phyloP scores from a whole-genome alignment of 2,329 filamentous ascomycete genomes.

The Beauveria bassiana region DNA sequence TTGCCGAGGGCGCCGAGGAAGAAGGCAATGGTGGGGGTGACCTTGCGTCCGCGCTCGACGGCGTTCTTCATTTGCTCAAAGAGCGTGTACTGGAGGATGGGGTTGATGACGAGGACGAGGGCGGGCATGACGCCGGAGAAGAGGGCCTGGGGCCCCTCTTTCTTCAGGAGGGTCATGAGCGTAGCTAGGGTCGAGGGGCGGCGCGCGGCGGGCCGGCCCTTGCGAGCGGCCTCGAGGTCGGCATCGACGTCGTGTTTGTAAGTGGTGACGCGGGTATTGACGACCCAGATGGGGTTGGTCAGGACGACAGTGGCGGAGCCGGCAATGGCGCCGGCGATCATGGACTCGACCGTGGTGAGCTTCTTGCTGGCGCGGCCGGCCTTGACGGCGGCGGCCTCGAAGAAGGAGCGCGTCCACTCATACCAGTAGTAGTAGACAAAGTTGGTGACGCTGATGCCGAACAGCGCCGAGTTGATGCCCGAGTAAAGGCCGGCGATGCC shows the following conservation, averaged over 20 bases:
- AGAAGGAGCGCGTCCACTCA: slow-evolving; percentile 87
- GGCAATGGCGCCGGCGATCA: slow-evolving; percentile 90
- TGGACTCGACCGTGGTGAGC: slow-evolving; percentile 85
- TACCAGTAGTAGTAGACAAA: slow-evolving; percentile 99
- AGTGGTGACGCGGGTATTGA: slow-evolving; percentile 97
- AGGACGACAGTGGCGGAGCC: slow-evolving; percentile 90
- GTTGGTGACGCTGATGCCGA: slow-evolving; percentile 97
- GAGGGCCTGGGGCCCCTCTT: slow-evolving; percentile 77
- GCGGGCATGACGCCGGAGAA: slow-evolving; percentile 92
- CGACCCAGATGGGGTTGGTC: slow-evolving; percentile 98
- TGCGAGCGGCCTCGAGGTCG: slow-evolving; percentile 29
- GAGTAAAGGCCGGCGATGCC: slow-evolving; percentile 84
- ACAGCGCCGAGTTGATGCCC: slow-evolving; percentile 86
- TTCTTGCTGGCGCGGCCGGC: slow-evolving; percentile 68
- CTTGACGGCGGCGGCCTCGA: slow-evolving; percentile 68
- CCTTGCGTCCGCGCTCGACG: slow-evolving; percentile 63
- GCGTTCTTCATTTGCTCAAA: slow-evolving; percentile 97
- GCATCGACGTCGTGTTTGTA: slow-evolving; percentile 53
- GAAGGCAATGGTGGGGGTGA: slow-evolving; percentile 84
- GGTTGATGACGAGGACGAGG: slow-evolving; percentile 91
- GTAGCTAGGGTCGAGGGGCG: slow-evolving; percentile 71
- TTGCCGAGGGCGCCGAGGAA: slow-evolving; percentile 89
- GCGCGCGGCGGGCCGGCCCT: slow-evolving; percentile 25
- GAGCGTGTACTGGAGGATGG: slow-evolving; percentile 95
- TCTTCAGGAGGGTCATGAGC: slow-evolving; percentile 67